Conservation (phyloP, 2,329 filamentous ascomycete species). For the Zymoseptoria crescenta region DNA sequence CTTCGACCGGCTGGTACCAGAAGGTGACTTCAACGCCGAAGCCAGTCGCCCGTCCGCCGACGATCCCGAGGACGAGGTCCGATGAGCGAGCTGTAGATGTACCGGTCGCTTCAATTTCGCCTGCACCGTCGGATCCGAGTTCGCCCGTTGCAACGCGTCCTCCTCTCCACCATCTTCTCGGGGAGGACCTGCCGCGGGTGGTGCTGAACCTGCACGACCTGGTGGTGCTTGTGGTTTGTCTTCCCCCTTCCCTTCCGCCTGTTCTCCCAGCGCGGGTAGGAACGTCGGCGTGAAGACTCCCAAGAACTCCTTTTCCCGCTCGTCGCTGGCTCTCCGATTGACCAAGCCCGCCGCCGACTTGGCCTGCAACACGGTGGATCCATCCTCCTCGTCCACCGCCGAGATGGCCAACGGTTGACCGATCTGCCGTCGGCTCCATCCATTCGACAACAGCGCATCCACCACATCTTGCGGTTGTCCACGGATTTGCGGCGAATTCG, state of each 20-base stretch:
- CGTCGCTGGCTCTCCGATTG: conserved; percentile 19
- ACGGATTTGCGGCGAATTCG: conserved; percentile 5
- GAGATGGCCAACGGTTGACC: conserved; percentile 13
- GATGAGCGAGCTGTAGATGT: conserved; percentile 23
- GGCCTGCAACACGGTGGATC: conserved; percentile 8
- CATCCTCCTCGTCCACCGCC: conserved; percentile 11
- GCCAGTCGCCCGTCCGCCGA: conserved; percentile 28
- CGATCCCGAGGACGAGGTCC: conserved; percentile 31
- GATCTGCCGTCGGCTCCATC: conserved; percentile 15
- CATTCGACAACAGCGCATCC: conserved; percentile 18
- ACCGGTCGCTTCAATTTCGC: conserved; percentile 25
- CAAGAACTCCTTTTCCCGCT: conserved; percentile 29
- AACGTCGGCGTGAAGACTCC: conserved; percentile 32
- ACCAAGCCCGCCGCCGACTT: conserved; percentile 16
- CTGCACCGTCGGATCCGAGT: conserved; percentile 24
- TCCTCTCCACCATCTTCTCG: background rate
- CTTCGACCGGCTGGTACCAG: conserved; percentile 16
- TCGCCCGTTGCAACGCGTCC: conserved; percentile 17
- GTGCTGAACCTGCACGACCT: background rate
- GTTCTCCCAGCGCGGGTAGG: conserved; percentile 27
- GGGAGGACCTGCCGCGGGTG: background rate
- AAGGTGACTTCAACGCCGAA: conserved; percentile 30
- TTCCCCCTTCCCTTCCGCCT: conserved; percentile 4
- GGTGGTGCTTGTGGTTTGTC: conserved; percentile 1
- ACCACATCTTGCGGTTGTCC: conserved; percentile 12